phyloP scores from a whole-genome alignment of 1,284 basidiomycete species.

The Ustilago hordei region DNA sequence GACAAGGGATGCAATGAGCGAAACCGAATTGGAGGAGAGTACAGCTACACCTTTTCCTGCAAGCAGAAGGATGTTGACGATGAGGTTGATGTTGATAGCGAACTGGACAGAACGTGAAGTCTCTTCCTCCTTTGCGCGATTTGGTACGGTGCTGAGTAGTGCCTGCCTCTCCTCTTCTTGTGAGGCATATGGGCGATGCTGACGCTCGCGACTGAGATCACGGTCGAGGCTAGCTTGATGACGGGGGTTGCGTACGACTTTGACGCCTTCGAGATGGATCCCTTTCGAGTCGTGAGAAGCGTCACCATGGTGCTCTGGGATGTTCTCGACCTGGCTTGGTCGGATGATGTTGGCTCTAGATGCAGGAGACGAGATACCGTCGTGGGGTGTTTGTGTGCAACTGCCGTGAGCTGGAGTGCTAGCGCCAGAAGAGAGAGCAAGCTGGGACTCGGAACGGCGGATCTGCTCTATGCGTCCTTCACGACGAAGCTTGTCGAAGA shows the following conservation, averaged over 20 bases:
- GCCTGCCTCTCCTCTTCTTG: constrained; percentile 60
- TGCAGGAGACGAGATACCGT: constrained; percentile 20
- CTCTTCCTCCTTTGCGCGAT: constrained; percentile 60
- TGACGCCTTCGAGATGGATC: constrained; percentile 14
- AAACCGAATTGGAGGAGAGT: constrained; percentile 74
- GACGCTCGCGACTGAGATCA: constrained; percentile 26
- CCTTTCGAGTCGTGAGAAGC: background rate
- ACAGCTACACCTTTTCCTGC: constrained; percentile 73
- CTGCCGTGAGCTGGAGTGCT: constrained; percentile 20
- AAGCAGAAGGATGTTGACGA: constrained; percentile 72
- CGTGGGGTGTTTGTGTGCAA: constrained; percentile 29
- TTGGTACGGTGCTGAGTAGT: constrained; percentile 64
- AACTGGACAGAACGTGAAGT: constrained; percentile 58
- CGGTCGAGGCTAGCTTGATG: constrained; percentile 37
- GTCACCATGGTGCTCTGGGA: constrained; percentile 24
- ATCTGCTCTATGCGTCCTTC: constrained; percentile 48
- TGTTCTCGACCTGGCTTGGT: constrained; percentile 35
- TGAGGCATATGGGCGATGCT: constrained; percentile 32
- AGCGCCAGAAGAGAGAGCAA: constrained; percentile 33
- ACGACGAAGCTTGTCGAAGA: constrained; percentile 49
- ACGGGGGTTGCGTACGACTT: constrained; percentile 10
- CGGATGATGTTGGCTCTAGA: constrained; percentile 36
- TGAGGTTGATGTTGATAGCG: constrained; percentile 66
- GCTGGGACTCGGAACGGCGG: constrained; percentile 44
- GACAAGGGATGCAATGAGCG: constrained; percentile 73